Evolutionary conservation across 169 alveolate species (phyloP).

Genomic region (Toxoplasma gondii): DNA sequence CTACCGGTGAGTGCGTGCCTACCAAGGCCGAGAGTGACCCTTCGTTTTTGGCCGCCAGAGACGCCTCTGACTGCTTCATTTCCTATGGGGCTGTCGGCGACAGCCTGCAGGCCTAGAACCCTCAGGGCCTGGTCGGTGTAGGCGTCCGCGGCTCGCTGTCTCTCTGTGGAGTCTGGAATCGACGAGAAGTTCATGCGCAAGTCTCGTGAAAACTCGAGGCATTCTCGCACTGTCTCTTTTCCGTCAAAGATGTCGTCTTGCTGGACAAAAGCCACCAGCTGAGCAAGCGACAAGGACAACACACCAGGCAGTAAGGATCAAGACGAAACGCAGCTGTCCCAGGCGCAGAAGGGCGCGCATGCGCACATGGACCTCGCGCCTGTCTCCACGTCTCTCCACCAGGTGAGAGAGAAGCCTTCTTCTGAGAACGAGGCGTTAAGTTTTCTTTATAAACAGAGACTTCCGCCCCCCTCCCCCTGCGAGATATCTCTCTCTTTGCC

Average conservation of each 20-base stretch:
- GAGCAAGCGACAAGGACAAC: not conserved
- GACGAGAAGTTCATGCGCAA: constrained; percentile 38
- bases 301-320: not conserved
- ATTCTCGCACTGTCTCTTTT: constrained; percentile 51
- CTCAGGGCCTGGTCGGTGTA: not conserved
- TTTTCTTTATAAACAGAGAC: too few relatives aligned
- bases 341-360: too few relatives aligned
- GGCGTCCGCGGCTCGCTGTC: not conserved
- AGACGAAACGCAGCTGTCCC: not conserved
- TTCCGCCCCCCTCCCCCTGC: too few relatives aligned
- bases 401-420: too few relatives aligned
- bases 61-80: constrained; percentile 23
- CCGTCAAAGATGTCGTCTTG: constrained; percentile 57
- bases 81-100: constrained; percentile 39
- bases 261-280: constrained; percentile 26
- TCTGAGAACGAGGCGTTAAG: too few relatives aligned
- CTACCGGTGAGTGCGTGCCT: not conserved
- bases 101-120: constrained; percentile 43
- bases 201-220: constrained; percentile 49
- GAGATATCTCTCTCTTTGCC: too few relatives aligned
- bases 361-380: too few relatives aligned
- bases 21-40: constrained; percentile 53
- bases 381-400: too few relatives aligned
- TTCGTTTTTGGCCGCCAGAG: constrained; percentile 61
- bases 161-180: not conserved